Evolutionary conservation across 495 filamentous ascomycete genomes (phyloP).

Genomic region (Neurospora sp.): DNA sequence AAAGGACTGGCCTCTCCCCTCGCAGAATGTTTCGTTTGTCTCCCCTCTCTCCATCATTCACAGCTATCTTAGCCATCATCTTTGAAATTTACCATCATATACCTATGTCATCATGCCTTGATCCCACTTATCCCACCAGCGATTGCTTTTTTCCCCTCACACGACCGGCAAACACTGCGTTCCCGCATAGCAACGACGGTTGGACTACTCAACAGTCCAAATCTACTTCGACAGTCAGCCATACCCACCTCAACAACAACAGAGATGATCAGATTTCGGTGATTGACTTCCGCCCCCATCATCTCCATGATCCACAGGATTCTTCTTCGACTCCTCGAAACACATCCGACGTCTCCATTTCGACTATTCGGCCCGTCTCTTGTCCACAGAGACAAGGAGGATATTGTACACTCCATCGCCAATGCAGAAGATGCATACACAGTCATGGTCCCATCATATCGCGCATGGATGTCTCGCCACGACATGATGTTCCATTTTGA

Average conservation of each 20-base stretch:
- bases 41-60: neutral
- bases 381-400: neutral
- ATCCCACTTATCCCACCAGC: neutral
- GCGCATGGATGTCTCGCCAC: no score
- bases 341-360: neutral
- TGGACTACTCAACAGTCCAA: neutral
- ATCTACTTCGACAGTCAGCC: neutral
- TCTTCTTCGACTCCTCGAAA: neutral
- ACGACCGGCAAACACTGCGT: neutral
- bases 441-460: no score
- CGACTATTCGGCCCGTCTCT: neutral
- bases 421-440: no score
- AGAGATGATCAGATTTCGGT: neutral
- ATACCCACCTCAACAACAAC: neutral
- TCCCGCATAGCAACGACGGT: neutral
- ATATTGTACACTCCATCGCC: neutral
- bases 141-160: neutral
- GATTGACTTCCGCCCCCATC: neutral
- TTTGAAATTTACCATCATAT: neutral
- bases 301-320: neutral
- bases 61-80: neutral
- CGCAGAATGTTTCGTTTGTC: neutral
- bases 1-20: neutral
- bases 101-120: neutral
- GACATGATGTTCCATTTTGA: neutral